Conservation (phyloP, 495 filamentous ascomycete genomes). For the Aspergillus indologenus region DNA sequence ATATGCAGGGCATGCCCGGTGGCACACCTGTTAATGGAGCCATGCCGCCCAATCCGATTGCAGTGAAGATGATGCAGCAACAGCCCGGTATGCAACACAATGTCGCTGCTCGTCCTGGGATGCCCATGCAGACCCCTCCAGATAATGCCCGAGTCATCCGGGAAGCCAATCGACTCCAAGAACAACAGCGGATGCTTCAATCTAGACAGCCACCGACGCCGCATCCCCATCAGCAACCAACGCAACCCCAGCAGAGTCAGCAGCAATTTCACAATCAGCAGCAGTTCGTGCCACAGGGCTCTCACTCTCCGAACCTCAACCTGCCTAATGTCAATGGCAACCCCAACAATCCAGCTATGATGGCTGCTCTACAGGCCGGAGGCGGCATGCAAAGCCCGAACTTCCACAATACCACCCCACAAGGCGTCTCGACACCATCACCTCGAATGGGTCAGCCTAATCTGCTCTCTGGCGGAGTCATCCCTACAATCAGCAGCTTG, state of each 20-base stretch:
- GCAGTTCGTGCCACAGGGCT: conserved; percentile 43
- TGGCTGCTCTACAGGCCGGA: conserved; percentile 49
- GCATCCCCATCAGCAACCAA: conserved; percentile 35
- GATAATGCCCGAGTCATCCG: conserved; percentile 51
- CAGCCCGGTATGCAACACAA: conserved; percentile 67
- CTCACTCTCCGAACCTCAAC: conserved; percentile 42
- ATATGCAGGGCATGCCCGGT: conserved; percentile 40
- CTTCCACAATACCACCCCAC: conserved; percentile 41
- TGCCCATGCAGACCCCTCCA: conserved; percentile 54
- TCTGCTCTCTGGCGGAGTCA: conserved; percentile 50
- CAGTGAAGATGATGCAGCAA: conserved; percentile 67
- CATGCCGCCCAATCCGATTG: conserved; percentile 53
- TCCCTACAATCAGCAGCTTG: conserved; percentile 51
- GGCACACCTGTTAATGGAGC: conserved; percentile 41
- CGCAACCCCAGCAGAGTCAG: conserved; percentile 37
- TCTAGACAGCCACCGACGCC: conserved; percentile 58
- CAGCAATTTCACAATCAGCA: conserved; percentile 41
- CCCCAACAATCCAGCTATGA: conserved; percentile 52
- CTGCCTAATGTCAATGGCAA: conserved; percentile 49
- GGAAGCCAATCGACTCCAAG: conserved; percentile 63
- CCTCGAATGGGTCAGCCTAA: conserved; percentile 52
- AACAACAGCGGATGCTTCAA: conserved; percentile 63
- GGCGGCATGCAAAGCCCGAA: conserved; percentile 50
- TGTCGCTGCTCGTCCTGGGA: conserved; percentile 55
- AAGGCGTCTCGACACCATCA: conserved; percentile 48